phyloP scores from a whole-genome alignment of 2,329 filamentous ascomycete species.

The Chaetomium sp. region DNA sequence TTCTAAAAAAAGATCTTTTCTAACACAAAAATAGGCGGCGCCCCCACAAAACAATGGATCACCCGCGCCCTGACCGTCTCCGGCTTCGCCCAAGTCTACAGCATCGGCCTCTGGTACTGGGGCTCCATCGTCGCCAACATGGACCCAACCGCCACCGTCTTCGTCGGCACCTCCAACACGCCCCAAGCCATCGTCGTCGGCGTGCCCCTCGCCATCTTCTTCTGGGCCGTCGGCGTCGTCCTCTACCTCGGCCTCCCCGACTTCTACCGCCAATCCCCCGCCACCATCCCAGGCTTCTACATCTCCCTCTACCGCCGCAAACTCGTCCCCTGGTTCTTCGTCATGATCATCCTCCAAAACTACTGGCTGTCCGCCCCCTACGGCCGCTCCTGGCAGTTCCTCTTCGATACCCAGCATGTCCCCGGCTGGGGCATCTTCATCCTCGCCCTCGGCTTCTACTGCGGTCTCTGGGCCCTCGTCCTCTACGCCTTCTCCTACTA shows the following conservation, averaged over 20 bases:
- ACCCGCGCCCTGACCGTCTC: conserved; percentile 60
- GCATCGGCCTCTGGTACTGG: conserved; percentile 62
- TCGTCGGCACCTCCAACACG: conserved; percentile 29
- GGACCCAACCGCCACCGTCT: conserved; percentile 36
- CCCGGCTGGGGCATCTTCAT: conserved; percentile 50
- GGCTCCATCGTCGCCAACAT: conserved; percentile 44
- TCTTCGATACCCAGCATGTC: conserved; percentile 52
- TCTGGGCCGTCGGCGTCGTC: conserved; percentile 50
- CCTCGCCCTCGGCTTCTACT: conserved; percentile 49
- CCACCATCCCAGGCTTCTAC: conserved; percentile 60
- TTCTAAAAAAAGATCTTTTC: background rate
- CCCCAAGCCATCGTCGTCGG: conserved; percentile 40
- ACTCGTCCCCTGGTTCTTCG: conserved; percentile 61
- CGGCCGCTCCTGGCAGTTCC: conserved; percentile 60
- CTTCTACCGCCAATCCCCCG: conserved; percentile 59
- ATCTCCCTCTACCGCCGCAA: conserved; percentile 54
- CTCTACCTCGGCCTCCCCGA: conserved; percentile 57
- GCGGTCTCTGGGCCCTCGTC: conserved; percentile 48
- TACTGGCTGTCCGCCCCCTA: conserved; percentile 61
- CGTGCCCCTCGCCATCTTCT: conserved; percentile 49
- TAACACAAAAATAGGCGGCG: conserved; percentile 36
- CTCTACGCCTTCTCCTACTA: conserved; percentile 47
- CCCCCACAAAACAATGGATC: conserved; percentile 59
- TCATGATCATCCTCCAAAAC: conserved; percentile 58
- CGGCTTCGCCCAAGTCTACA: conserved; percentile 60